A percentile compares a stretch with the other conserved stretches of the same genome.
phyloP scores from a whole-genome alignment of 1,284 basidiomycete genomes.

The Erythrobasidium hasegawianum region DNA sequence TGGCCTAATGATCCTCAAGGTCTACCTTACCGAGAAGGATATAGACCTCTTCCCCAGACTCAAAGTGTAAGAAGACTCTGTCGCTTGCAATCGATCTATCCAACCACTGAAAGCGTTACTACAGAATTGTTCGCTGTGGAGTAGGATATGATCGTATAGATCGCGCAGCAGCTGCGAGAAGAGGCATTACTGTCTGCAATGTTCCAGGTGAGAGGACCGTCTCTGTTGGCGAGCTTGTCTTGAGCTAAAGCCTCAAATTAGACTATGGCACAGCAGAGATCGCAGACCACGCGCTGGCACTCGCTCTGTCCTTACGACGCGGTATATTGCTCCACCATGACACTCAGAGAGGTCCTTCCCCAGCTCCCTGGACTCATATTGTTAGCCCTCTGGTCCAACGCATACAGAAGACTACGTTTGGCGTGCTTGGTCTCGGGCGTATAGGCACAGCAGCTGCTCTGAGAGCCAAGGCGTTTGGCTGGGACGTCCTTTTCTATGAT shows the following conservation, averaged over 20 bases:
- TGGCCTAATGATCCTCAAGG: conserved; percentile 34
- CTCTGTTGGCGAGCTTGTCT: neutral
- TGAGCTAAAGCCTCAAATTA: neutral
- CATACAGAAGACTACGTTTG: conserved; percentile 34
- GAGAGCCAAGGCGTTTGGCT: conserved; percentile 39
- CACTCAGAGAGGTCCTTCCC: conserved; percentile 22
- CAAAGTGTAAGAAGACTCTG: conserved; percentile 34
- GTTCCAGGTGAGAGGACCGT: conserved; percentile 33
- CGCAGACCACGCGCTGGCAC: conserved; percentile 33
- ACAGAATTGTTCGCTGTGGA: conserved; percentile 27
- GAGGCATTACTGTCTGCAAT: conserved; percentile 40
- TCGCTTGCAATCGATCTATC: neutral
- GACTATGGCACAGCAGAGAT: conserved; percentile 36
- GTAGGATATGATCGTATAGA: conserved; percentile 42
- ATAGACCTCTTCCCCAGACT: conserved; percentile 38
- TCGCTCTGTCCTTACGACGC: conserved; percentile 31
- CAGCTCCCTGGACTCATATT: conserved; percentile 31
- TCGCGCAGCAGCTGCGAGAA: conserved; percentile 33
- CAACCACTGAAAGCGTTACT: too few relatives aligned
- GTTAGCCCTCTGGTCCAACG: conserved; percentile 32
- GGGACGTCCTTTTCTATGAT: conserved; percentile 32
- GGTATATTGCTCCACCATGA: conserved; percentile 37
- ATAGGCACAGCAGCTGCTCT: conserved; percentile 38
- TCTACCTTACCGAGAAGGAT: conserved; percentile 35
- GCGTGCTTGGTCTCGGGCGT: conserved; percentile 36